Evolutionary conservation across 768 basidiomycete genomes (phyloP).

Genomic region (Butyriboletus loyo): DNA sequence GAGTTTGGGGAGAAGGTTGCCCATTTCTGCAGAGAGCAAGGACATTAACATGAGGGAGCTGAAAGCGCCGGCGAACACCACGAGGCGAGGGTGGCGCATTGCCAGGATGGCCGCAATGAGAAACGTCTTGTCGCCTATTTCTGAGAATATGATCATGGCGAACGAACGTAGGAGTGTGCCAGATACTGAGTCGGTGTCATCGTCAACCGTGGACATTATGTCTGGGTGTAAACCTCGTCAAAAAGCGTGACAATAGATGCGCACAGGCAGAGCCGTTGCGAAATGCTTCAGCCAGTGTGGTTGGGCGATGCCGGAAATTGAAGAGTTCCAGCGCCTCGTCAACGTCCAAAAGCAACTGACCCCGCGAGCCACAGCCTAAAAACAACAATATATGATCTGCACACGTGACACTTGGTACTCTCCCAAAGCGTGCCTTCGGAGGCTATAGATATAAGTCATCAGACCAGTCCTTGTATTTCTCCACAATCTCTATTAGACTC

Average conservation of each 20-base stretch:
- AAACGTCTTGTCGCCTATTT: slow-evolving; percentile 96
- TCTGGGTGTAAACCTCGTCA: slow-evolving; percentile 6
- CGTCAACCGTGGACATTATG: slow-evolving; percentile 17
- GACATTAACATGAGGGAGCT: slow-evolving; percentile 90
- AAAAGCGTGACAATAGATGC: neutral
- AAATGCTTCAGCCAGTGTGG: neutral
- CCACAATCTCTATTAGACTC: slow-evolving; percentile 5
- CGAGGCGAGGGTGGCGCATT: slow-evolving; percentile 83
- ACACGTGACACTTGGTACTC: neutral
- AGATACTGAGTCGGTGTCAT: slow-evolving; percentile 7
- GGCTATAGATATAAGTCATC: slow-evolving; percentile 19
- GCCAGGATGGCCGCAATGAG: slow-evolving; percentile 87
- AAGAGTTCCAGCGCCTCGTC: neutral
- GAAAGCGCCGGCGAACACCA: slow-evolving; percentile 89
- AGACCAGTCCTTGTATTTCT: slow-evolving; percentile 23
- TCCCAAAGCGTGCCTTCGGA: too few species aligned
- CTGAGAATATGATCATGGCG: slow-evolving; percentile 87
- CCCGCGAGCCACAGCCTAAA: too few species aligned
- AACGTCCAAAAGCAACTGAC: neutral
- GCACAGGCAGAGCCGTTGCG: slow-evolving; percentile 1
- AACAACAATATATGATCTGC: neutral
- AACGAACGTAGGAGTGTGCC: slow-evolving; percentile 75
- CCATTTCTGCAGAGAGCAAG: slow-evolving; percentile 88
- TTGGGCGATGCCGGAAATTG: neutral
- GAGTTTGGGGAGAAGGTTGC: slow-evolving; percentile 82